phyloP scores from a whole-genome alignment of 1,139 yeast genomes.

The Hansenula lynferdii region DNA sequence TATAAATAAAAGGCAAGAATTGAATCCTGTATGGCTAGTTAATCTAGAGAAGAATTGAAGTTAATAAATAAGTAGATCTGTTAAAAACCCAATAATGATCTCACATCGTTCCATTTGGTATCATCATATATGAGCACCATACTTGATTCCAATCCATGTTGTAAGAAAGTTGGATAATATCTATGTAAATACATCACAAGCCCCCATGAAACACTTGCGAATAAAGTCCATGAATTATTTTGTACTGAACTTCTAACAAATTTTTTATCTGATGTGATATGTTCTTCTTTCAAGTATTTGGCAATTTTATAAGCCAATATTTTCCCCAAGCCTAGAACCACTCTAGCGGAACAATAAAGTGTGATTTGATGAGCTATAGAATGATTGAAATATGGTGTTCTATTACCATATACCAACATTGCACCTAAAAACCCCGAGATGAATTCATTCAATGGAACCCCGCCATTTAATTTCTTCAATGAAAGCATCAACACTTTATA shows the following conservation, averaged over 20 bases:
- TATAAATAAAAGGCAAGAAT: too few species aligned
- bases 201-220: conserved; percentile 74
- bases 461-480: conserved; percentile 12
- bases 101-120: conserved; percentile 28
- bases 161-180: conserved; percentile 58
- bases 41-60: too few species aligned
- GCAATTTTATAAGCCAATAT: conserved; percentile 21
- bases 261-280: conserved; percentile 22
- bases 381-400: conserved; percentile 23
- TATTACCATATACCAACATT: conserved; percentile 26
- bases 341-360: conserved; percentile 54
- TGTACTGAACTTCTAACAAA: conserved; percentile 31
- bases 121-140: conserved; percentile 70
- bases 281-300: conserved; percentile 5
- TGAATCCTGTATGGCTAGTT: too few species aligned
- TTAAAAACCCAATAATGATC: conserved; percentile 16
- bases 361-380: conserved; percentile 59
- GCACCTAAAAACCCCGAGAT: conserved; percentile 65
- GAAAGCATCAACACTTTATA: conserved; percentile 40
- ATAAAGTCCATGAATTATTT: conserved; percentile 54
- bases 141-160: conserved; percentile 61
- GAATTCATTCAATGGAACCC: conserved; percentile 34
- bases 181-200: conserved; percentile 69
- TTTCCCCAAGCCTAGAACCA: conserved; percentile 48
- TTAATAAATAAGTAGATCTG: too few species aligned